Conservation (phyloP, 2,329 filamentous ascomycete genomes). For the Colletotrichum navitas region DNA sequence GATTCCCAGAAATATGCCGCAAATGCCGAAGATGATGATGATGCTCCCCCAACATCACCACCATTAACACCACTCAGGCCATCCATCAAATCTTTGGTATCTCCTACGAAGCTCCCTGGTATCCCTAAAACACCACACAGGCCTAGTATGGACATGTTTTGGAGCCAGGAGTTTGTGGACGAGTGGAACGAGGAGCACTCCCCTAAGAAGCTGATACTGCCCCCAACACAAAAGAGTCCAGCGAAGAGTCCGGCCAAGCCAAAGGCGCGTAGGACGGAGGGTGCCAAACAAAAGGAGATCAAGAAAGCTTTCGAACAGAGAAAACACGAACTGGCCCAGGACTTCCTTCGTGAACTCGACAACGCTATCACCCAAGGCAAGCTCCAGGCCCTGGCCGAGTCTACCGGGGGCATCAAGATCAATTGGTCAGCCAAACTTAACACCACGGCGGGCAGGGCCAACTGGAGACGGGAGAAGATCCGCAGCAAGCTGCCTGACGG, state of each 20-base stretch:
- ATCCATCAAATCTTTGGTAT: constrained; percentile 44
- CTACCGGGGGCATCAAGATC: constrained; percentile 78
- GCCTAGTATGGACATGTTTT: constrained; percentile 69
- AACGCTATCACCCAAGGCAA: constrained; percentile 69
- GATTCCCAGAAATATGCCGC: background rate
- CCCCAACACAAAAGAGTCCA: constrained; percentile 43
- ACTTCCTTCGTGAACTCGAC: constrained; percentile 79
- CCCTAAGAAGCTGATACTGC: constrained; percentile 58
- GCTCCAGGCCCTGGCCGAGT: constrained; percentile 68
- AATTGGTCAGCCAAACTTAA: constrained; percentile 84
- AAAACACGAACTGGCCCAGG: constrained; percentile 73
- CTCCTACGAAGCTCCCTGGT: constrained; percentile 49
- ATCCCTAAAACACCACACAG: constrained; percentile 68
- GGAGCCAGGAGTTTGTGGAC: constrained; percentile 69
- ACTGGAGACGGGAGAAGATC: constrained; percentile 74
- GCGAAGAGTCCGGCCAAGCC: constrained; percentile 48
- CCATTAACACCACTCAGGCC: constrained; percentile 43
- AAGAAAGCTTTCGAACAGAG: constrained; percentile 72
- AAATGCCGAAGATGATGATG: background rate
- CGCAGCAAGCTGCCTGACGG: constrained; percentile 49
- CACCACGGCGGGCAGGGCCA: constrained; percentile 82
- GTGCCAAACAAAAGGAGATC: constrained; percentile 52
- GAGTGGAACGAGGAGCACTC: constrained; percentile 75
- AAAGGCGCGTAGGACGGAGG: constrained; percentile 40
- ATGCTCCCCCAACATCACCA: constrained; percentile 4